A percentile compares a stretch with the other conserved stretches of the same genome.
phyloP scores from a whole-genome alignment of 2,329 filamentous ascomycete species.

The Phaeoacremonium minimum region DNA sequence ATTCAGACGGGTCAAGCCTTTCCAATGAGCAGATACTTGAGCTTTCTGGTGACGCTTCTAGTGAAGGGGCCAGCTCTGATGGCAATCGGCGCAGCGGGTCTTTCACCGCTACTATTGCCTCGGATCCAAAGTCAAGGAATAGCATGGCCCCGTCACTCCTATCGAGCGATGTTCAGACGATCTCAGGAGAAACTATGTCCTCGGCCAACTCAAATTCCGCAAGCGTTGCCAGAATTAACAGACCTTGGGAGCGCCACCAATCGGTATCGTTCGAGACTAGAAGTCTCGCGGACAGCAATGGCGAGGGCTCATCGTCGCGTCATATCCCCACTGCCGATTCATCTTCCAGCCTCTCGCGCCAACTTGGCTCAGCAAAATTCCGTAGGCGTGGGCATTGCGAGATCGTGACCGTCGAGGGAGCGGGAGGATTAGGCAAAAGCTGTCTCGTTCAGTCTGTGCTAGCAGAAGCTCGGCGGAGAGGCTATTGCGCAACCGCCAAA shows the following conservation, averaged over 20 bases:
- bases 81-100: slow-evolving; percentile 50
- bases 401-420: slow-evolving; percentile 56
- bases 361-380: slow-evolving; percentile 54
- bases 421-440: slow-evolving; percentile 61
- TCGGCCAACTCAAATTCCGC: slow-evolving; percentile 36
- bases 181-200: slow-evolving; percentile 41
- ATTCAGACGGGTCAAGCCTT: slow-evolving; percentile 51
- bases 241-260: slow-evolving; percentile 48
- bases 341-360: slow-evolving; percentile 46
- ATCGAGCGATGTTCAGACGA: slow-evolving; percentile 31
- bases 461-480: slow-evolving; percentile 54
- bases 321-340: slow-evolving; percentile 38
- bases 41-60: slow-evolving; percentile 48
- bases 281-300: slow-evolving; percentile 38
- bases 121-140: slow-evolving; percentile 34
- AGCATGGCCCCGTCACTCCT: slow-evolving; percentile 34
- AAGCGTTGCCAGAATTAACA: slow-evolving; percentile 28
- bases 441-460: slow-evolving; percentile 61
- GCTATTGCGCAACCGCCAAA: slow-evolving; percentile 63
- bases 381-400: slow-evolving; percentile 60
- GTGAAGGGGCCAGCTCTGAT: slow-evolving; percentile 54
- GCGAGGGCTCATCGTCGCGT: slow-evolving; percentile 36
- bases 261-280: slow-evolving; percentile 45
- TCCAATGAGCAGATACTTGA: slow-evolving; percentile 42
- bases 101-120: slow-evolving; percentile 38